A percentile compares a stretch with the other conserved stretches of the same genome.
Conservation (phyloP, 2,329 filamentous ascomycete genomes). For the Ceratocystis cacaofunesta region DNA sequence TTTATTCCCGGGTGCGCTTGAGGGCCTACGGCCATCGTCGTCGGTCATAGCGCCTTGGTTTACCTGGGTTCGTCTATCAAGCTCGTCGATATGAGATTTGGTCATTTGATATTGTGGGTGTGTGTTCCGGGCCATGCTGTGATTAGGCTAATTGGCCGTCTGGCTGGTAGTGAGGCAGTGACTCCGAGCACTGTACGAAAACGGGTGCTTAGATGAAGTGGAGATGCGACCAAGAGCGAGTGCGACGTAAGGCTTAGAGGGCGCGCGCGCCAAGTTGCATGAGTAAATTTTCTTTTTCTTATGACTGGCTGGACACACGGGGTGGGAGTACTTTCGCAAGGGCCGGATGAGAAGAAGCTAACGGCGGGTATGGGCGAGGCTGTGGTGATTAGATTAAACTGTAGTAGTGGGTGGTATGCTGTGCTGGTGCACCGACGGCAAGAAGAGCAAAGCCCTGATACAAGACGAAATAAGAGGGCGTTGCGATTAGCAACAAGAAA, state of each 20-base stretch:
- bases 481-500: background rate
- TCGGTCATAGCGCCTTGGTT: slow-evolving; percentile 1
- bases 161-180: background rate
- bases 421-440: background rate
- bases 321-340: background rate
- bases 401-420: background rate
- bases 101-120: background rate
- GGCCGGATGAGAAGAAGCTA: background rate
- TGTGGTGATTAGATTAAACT: background rate
- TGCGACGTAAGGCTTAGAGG: background rate
- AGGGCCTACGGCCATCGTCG: slow-evolving; percentile 28
- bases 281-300: background rate
- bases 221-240: background rate
- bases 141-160: background rate
- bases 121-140: background rate
- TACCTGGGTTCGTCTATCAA: background rate
- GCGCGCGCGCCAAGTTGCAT: background rate
- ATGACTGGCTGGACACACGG: background rate
- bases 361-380: background rate
- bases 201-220: background rate
- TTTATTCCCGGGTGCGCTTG: slow-evolving; percentile 33
- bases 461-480: background rate
- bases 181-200: background rate
- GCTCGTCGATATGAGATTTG: slow-evolving; percentile 1
- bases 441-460: background rate